Conservation (phyloP, 495 filamentous ascomycete genomes). For the Penicillium turbatum region DNA sequence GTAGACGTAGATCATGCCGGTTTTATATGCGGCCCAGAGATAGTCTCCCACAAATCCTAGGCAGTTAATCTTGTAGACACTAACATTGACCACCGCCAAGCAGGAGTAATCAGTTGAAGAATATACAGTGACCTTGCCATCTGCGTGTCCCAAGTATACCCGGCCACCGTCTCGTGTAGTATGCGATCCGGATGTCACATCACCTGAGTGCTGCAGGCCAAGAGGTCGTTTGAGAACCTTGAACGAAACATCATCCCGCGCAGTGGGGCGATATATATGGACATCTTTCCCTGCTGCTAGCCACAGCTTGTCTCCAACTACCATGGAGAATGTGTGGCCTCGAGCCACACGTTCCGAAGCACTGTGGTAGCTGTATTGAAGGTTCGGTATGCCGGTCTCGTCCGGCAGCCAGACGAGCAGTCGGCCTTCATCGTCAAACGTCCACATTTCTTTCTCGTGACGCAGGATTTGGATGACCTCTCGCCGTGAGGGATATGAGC, state of each 20-base stretch:
- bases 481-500: slow-evolving; percentile 69
- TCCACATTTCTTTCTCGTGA: slow-evolving; percentile 88
- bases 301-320: slow-evolving; percentile 78
- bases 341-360: slow-evolving; percentile 69
- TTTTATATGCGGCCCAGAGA: slow-evolving; percentile 93
- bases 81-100: slow-evolving; percentile 72
- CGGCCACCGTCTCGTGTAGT: slow-evolving; percentile 70
- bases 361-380: slow-evolving; percentile 56
- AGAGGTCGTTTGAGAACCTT: slow-evolving; percentile 68
- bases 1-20: slow-evolving; percentile 92
- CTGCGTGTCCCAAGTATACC: slow-evolving; percentile 85
- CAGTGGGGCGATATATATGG: slow-evolving; percentile 70
- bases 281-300: slow-evolving; percentile 84
- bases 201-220: slow-evolving; percentile 62
- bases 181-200: slow-evolving; percentile 81
- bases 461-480: slow-evolving; percentile 86
- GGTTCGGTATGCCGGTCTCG: slow-evolving; percentile 64
- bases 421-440: slow-evolving; percentile 84
- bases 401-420: slow-evolving; percentile 85
- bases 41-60: slow-evolving; percentile 76
- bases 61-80: slow-evolving; percentile 91
- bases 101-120: slow-evolving; percentile 70
- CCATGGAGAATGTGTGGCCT: slow-evolving; percentile 83
- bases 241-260: slow-evolving; percentile 62
- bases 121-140: slow-evolving; percentile 93